Evolutionary conservation across 768 basidiomycete genomes (phyloP).

Genomic region (Erythrobasidium yunnanense): DNA sequence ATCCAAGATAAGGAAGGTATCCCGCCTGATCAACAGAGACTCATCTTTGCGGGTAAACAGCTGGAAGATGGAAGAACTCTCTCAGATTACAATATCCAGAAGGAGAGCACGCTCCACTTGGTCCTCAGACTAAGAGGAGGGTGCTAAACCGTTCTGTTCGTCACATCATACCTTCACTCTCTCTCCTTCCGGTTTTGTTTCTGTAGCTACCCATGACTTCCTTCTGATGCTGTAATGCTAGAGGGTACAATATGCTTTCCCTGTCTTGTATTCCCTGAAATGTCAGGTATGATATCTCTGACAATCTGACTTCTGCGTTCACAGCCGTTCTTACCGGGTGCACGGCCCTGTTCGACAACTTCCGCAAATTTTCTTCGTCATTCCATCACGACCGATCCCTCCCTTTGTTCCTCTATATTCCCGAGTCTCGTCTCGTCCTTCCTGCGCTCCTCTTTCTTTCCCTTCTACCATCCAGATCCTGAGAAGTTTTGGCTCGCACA

Average conservation of each 20-base stretch:
- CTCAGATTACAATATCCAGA: slow-evolving; percentile 84
- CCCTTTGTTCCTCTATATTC: too few relatives aligned
- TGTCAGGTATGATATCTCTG: too few relatives aligned
- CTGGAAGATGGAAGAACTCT: slow-evolving; percentile 81
- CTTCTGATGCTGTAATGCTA: slow-evolving; percentile 83
- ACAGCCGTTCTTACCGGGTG: slow-evolving; percentile 46
- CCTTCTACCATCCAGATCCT: too few relatives aligned
- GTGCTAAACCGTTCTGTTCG: slow-evolving; percentile 41
- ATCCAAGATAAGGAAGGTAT: slow-evolving; percentile 93
- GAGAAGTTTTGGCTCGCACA: too few relatives aligned
- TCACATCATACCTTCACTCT: slow-evolving; percentile 85
- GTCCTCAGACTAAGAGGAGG: slow-evolving; percentile 97
- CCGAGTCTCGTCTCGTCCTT: too few relatives aligned
- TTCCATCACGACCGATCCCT: too few relatives aligned
- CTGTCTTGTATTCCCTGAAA: too few relatives aligned
- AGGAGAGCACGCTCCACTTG: slow-evolving; percentile 79
- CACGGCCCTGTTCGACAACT: not conserved
- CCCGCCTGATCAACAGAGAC: slow-evolving; percentile 79
- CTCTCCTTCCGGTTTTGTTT: slow-evolving; percentile 84
- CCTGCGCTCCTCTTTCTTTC: too few relatives aligned
- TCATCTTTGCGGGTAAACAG: slow-evolving; percentile 88
- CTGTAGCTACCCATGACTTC: slow-evolving; percentile 83
- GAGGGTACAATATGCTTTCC: slow-evolving; percentile 89
- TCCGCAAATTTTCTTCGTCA: too few relatives aligned
- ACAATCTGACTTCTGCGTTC: slow-evolving; percentile 78